phyloP scores from a whole-genome alignment of 495 filamentous ascomycete genomes.

The Cryomyces antarcticus region DNA sequence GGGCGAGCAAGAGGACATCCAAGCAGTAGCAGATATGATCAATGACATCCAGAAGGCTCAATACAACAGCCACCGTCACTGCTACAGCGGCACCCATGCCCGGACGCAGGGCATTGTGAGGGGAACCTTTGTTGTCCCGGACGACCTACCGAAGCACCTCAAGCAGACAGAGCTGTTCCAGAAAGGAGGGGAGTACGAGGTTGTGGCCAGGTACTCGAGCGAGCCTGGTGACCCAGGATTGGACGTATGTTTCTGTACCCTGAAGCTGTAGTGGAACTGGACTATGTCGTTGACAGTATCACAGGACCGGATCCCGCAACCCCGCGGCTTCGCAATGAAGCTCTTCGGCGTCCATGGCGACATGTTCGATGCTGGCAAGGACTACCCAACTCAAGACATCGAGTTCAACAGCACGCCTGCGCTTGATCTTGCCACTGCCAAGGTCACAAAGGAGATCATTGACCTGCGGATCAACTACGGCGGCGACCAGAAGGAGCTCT shows the following conservation, averaged over 20 bases:
- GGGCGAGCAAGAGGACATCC: constrained; percentile 24
- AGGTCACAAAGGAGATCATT: constrained; percentile 26
- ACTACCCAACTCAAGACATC: constrained; percentile 24
- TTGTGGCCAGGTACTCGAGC: constrained; percentile 21
- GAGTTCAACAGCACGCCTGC: constrained; percentile 29
- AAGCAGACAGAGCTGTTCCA: constrained; percentile 25
- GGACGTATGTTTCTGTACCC: constrained; percentile 9
- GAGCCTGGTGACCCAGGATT: constrained; percentile 24
- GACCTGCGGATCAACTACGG: constrained; percentile 25
- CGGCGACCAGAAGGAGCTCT: constrained; percentile 17
- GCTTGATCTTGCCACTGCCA: constrained; percentile 26
- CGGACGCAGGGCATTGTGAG: constrained; percentile 27
- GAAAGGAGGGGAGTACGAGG: constrained; percentile 19
- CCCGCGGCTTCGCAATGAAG: constrained; percentile 29
- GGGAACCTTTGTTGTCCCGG: constrained; percentile 22
- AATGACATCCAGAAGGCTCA: constrained; percentile 26
- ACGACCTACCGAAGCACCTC: constrained; percentile 21
- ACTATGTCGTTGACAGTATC: neutral
- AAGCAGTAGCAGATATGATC: constrained; percentile 26
- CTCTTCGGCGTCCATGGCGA: constrained; percentile 26
- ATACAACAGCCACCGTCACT: constrained; percentile 26
- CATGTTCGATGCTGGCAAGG: constrained; percentile 21
- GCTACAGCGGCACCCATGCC: constrained; percentile 21
- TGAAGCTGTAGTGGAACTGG: too few species aligned
- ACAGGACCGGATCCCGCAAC: constrained; percentile 24